These are phyloP conservation scores for Parietichytrium sp. DNA, from an alignment of 108 stramenopile species.

Conservation along the genomic window DNA sequence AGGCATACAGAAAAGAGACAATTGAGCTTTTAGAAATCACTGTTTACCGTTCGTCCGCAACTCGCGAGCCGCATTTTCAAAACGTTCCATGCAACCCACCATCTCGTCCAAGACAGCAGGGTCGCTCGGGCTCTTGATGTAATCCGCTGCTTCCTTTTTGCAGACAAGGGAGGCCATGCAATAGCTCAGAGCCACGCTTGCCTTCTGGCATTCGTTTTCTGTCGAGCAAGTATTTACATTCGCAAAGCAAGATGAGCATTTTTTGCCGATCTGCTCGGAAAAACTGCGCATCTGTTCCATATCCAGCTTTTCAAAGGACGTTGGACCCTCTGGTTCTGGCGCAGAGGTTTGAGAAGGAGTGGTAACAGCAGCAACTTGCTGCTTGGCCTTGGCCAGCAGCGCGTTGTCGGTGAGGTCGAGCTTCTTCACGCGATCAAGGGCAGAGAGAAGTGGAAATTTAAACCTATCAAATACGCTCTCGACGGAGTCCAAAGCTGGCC, in stretches of 20 bases:
- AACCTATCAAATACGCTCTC: constrained; percentile 66
- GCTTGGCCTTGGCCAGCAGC: constrained; percentile 69
- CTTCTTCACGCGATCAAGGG: constrained; percentile 57
- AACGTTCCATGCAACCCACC: constrained; percentile 25
- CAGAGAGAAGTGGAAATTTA: constrained; percentile 72
- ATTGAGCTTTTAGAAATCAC: too few relatives aligned
- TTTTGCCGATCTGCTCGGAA: constrained; percentile 53
- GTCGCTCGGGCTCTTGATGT: neutral
- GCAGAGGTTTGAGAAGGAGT: neutral
- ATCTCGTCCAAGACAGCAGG: neutral
- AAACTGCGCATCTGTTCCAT: neutral
- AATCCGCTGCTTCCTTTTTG: constrained; percentile 48
- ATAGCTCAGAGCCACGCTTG: constrained; percentile 77
- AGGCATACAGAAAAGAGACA: too few relatives aligned
- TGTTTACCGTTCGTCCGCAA: too few relatives aligned
- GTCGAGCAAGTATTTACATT: constrained; percentile 61
- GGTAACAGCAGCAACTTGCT: constrained; percentile 40
- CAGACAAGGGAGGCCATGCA: constrained; percentile 78
- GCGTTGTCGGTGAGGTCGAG: constrained; percentile 34
- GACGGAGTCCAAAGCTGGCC: constrained; percentile 85
- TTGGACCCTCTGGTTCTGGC: constrained; percentile 48
- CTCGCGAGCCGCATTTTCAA: neutral
- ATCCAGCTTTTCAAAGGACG: constrained; percentile 53
- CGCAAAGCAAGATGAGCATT: constrained; percentile 59
- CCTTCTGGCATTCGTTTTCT: constrained; percentile 72